Conservation (phyloP, 2,329 filamentous ascomycete species). For the Beauveria varroae region DNA sequence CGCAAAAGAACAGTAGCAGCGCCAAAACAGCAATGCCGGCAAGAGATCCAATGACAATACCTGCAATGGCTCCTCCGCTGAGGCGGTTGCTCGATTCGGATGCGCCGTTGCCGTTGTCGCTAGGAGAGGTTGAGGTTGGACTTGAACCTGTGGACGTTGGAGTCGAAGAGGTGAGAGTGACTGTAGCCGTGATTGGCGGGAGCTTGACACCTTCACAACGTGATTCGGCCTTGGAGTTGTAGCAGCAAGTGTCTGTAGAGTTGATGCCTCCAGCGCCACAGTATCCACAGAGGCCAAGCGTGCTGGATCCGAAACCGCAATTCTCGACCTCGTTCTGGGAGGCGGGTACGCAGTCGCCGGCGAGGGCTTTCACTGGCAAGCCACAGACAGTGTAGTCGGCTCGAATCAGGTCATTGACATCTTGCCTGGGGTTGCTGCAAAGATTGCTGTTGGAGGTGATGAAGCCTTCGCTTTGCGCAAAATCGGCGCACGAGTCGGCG, state of each 20-base stretch:
- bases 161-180: conserved; percentile 48
- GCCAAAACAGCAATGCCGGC: conserved; percentile 63
- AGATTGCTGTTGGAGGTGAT: conserved; percentile 67
- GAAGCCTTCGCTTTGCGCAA: conserved; percentile 80
- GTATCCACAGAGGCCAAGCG: conserved; percentile 75
- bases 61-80: conserved; percentile 83
- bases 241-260: conserved; percentile 91
- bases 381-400: conserved; percentile 90
- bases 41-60: conserved; percentile 77
- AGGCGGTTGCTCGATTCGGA: conserved; percentile 29
- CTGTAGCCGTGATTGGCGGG: conserved; percentile 64
- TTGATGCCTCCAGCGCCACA: conserved; percentile 79
- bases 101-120: conserved; percentile 22
- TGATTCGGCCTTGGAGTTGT: conserved; percentile 65
- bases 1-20: conserved; percentile 60
- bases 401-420: conserved; percentile 70
- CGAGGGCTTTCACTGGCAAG: conserved; percentile 71
- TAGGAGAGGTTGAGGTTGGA: conserved; percentile 29
- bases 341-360: conserved; percentile 66
- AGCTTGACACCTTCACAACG: conserved; percentile 71
- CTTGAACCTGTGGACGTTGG: conserved; percentile 19
- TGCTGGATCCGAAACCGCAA: conserved; percentile 72
- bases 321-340: conserved; percentile 75
- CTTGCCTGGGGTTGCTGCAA: conserved; percentile 58
- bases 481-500: conserved; percentile 80